A percentile compares a stretch with the other conserved stretches of the same genome.
Evolutionary conservation across 768 basidiomycete genomes (phyloP).

Genomic region (Jaapia argillacea): DNA sequence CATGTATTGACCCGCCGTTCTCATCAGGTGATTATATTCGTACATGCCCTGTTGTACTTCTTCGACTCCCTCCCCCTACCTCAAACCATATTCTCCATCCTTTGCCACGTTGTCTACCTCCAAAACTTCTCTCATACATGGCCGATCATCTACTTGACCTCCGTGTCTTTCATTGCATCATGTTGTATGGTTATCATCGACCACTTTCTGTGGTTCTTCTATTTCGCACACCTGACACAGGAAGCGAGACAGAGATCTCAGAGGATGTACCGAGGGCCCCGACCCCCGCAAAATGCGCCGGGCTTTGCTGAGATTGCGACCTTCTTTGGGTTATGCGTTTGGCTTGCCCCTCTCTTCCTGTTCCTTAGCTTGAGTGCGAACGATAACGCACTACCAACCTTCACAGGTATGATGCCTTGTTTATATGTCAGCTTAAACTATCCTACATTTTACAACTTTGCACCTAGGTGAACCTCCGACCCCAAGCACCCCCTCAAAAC

Average conservation of each 20-base stretch:
- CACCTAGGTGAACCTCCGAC: conserved; percentile 4
- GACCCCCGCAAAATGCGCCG: conserved; percentile 20
- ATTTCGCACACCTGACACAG: conserved; percentile 71
- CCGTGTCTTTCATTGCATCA: conserved; percentile 74
- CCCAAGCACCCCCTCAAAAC: conserved; percentile 13
- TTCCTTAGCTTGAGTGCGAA: conserved; percentile 96
- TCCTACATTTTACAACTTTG: no score
- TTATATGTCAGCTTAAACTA: no score
- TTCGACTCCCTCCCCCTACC: conserved; percentile 73
- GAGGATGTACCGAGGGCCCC: conserved; percentile 33
- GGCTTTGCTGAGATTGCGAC: conserved; percentile 69
- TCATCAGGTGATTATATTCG: conserved; percentile 58
- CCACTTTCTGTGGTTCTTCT: conserved; percentile 96
- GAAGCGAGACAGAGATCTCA: conserved; percentile 42
- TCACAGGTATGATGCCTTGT: conserved; percentile 46
- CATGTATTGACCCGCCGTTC: conserved; percentile 2
- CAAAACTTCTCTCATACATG: conserved; percentile 86
- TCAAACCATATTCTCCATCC: conserved; percentile 68
- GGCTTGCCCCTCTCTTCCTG: conserved; percentile 84
- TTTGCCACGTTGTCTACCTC: conserved; percentile 83
- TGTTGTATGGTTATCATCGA: conserved; percentile 79
- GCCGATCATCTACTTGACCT: conserved; percentile 91
- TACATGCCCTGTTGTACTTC: conserved; percentile 72
- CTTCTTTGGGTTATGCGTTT: conserved; percentile 80
- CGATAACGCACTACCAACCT: conserved; percentile 84